Evolutionary conservation across 148 eudicot species (phyloP).

Genomic region (Amaranthus hypochondriacus): DNA sequence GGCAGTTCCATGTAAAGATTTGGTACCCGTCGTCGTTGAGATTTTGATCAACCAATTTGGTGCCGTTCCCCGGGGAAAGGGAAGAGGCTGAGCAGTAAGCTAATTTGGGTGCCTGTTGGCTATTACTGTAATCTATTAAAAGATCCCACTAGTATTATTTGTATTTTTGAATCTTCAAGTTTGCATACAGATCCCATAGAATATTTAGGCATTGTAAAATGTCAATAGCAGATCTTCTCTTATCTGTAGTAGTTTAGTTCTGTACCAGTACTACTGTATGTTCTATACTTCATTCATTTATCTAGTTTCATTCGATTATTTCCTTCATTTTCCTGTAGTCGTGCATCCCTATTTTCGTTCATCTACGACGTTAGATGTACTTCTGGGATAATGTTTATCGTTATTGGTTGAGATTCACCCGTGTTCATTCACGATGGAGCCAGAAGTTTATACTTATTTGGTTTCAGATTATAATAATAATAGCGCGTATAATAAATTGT

Average conservation of each 20-base stretch:
- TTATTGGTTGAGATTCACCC: too few relatives aligned
- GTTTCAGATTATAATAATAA: too few relatives aligned
- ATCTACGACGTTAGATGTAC: too few relatives aligned
- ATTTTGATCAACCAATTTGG: constrained; percentile 66
- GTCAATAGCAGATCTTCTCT: constrained; percentile 1
- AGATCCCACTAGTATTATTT: not conserved
- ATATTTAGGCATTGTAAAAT: constrained; percentile 4
- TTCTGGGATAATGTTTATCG: too few relatives aligned
- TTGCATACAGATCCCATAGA: constrained; percentile 10
- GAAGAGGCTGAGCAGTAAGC: constrained; percentile 59
- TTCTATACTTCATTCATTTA: too few relatives aligned
- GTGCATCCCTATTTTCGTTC: too few relatives aligned
- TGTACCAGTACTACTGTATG: too few relatives aligned
- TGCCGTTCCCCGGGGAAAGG: constrained; percentile 54
- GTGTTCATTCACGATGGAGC: too few relatives aligned
- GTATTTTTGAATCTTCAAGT: not conserved
- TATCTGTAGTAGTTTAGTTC: not conserved
- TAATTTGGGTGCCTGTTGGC: not conserved
- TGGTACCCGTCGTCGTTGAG: constrained; percentile 67
- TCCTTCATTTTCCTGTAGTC: too few relatives aligned
- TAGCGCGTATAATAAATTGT: too few relatives aligned
- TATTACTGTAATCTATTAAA: not conserved
- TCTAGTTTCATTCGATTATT: too few relatives aligned
- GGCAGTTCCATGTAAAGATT: constrained; percentile 72
- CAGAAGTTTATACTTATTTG: too few relatives aligned